A percentile compares a stretch with the other conserved stretches of the same genome.
Conservation (phyloP, 768 basidiomycete genomes). For the Phaeotremella fagi region DNA sequence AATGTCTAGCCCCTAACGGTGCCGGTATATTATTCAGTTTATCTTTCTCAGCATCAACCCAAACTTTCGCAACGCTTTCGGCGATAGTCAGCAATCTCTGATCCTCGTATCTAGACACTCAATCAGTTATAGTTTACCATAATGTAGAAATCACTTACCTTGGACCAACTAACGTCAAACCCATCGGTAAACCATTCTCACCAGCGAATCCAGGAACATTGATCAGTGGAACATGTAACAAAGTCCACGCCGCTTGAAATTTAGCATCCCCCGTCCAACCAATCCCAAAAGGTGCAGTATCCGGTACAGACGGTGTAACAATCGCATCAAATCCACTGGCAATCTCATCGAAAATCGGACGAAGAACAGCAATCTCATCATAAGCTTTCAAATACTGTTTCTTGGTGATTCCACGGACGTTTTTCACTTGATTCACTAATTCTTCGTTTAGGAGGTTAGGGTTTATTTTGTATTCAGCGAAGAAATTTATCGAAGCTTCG, state of each 20-base stretch:
- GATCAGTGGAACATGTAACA: slow-evolving; percentile 35
- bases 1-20: slow-evolving; percentile 5
- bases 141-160: slow-evolving; percentile 12
- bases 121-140: not conserved
- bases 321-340: slow-evolving; percentile 38
- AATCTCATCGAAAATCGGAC: slow-evolving; percentile 37
- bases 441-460: slow-evolving; percentile 18
- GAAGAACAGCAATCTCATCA: slow-evolving; percentile 35
- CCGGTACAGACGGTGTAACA: slow-evolving; percentile 37
- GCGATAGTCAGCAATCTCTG: slow-evolving; percentile 30
- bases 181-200: slow-evolving; percentile 38
- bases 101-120: slow-evolving; percentile 33
- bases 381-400: slow-evolving; percentile 29
- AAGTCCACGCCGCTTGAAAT: slow-evolving; percentile 42
- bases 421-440: slow-evolving; percentile 30
- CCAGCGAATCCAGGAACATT: slow-evolving; percentile 44
- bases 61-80: slow-evolving; percentile 30
- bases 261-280: slow-evolving; percentile 22
- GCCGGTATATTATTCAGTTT: slow-evolving; percentile 11
- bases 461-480: slow-evolving; percentile 30
- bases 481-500: slow-evolving; percentile 36
- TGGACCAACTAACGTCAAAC: slow-evolving; percentile 41
- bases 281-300: slow-evolving; percentile 29
- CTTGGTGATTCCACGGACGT: slow-evolving; percentile 16
- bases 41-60: slow-evolving; percentile 19